phyloP scores from a whole-genome alignment of 495 filamentous ascomycete genomes.

The Hypomontagnella monticulosa region DNA sequence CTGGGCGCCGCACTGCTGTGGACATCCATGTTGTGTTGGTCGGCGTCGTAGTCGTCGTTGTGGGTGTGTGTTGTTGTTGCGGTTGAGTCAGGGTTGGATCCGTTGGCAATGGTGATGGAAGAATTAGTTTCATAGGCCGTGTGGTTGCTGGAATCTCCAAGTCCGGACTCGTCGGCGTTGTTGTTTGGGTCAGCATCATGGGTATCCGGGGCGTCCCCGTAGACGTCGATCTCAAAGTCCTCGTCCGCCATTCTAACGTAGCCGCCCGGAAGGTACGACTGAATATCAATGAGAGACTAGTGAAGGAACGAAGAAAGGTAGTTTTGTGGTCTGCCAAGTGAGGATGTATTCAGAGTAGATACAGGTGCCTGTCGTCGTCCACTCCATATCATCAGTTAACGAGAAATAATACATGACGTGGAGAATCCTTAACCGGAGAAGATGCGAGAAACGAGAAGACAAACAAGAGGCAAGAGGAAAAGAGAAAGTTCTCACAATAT shows the following conservation, averaged over 20 bases:
- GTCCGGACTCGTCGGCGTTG: conserved; percentile 59
- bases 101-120: conserved; percentile 50
- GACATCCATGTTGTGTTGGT: conserved; percentile 52
- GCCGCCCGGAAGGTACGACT: conserved; percentile 36
- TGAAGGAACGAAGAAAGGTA: conserved; percentile 24
- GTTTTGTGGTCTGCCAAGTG: conserved; percentile 39
- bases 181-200: conserved; percentile 55
- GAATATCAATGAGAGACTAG: conserved; percentile 45
- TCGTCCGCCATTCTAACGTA: conserved; percentile 78
- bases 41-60: conserved; percentile 50
- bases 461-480: conserved; percentile 49
- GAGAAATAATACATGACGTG: conserved; percentile 43
- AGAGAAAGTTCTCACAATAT: conserved; percentile 49
- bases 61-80: conserved; percentile 23
- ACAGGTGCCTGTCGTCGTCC: conserved; percentile 48
- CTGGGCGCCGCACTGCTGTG: conserved; percentile 51
- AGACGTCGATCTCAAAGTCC: conserved; percentile 99
- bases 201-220: conserved; percentile 75
- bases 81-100: conserved; percentile 47
- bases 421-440: conserved; percentile 27
- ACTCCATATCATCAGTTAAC: conserved; percentile 48
- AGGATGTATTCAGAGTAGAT: conserved; percentile 49
- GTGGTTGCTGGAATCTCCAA: conserved; percentile 52
- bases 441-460: conserved; percentile 23
- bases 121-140: conserved; percentile 48